A percentile compares a stretch with the other conserved stretches of the same genome.
Evolutionary conservation across 164 flowering plant genomes (phyloP).

Genomic region (Aristolochia californica): DNA sequence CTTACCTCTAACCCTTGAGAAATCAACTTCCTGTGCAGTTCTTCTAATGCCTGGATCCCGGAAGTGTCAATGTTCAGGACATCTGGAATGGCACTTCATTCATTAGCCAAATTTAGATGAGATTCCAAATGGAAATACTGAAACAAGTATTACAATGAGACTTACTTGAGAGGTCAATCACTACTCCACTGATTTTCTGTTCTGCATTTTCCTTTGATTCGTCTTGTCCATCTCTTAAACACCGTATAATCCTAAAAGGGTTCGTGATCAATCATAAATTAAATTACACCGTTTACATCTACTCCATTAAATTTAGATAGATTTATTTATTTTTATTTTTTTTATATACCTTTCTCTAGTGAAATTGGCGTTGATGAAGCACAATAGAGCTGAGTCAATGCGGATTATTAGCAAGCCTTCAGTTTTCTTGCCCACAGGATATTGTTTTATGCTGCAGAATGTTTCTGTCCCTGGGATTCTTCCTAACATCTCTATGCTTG

Average conservation of each 20-base stretch:
- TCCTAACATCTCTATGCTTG: slow-evolving; percentile 46
- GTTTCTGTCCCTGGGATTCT: slow-evolving; percentile 51
- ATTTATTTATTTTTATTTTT: neutral
- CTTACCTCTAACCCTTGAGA: slow-evolving; percentile 38
- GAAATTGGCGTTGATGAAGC: slow-evolving; percentile 74
- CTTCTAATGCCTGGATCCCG: slow-evolving; percentile 52
- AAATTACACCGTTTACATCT: neutral
- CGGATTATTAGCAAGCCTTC: slow-evolving; percentile 39
- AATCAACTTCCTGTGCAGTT: slow-evolving; percentile 36
- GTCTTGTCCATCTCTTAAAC: slow-evolving; percentile 26
- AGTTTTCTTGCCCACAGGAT: slow-evolving; percentile 40
- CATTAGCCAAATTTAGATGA: neutral
- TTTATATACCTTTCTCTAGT: slow-evolving; percentile 53
- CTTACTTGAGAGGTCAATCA: slow-evolving; percentile 69
- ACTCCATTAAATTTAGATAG: neutral
- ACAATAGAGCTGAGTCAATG: slow-evolving; percentile 42
- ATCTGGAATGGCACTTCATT: slow-evolving; percentile 18
- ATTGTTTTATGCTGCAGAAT: slow-evolving; percentile 46
- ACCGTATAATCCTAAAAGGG: slow-evolving; percentile 33
- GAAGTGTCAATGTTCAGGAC: slow-evolving; percentile 60
- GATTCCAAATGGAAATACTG: neutral
- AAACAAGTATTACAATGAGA: neutral
- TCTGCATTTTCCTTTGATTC: slow-evolving; percentile 15
- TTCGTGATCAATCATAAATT: neutral
- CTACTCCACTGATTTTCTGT: slow-evolving; percentile 20